These are phyloP conservation scores for Scorias spongiosa DNA, from an alignment of 2,329 filamentous ascomycete genomes.

Conservation along the genomic window DNA sequence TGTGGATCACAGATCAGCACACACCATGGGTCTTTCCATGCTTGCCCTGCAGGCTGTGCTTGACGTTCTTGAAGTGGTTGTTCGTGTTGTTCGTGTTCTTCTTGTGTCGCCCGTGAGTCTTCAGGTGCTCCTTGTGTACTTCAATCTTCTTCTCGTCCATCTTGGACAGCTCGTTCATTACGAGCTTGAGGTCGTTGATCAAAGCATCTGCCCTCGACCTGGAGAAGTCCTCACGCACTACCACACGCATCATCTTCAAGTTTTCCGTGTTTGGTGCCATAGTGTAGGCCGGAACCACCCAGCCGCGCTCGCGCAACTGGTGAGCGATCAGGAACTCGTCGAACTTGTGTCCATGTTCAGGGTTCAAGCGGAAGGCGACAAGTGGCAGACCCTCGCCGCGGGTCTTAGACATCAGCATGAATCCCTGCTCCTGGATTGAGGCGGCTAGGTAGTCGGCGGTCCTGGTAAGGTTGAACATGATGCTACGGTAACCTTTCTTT, in stretches of 20 bases:
- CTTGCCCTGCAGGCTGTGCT: slow-evolving; percentile 79
- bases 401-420: slow-evolving; percentile 75
- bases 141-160: slow-evolving; percentile 60
- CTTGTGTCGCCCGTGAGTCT: slow-evolving; percentile 10
- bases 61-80: slow-evolving; percentile 49
- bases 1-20: slow-evolving; percentile 39
- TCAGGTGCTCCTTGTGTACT: slow-evolving; percentile 42
- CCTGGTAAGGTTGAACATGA: slow-evolving; percentile 87
- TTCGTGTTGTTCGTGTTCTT: slow-evolving; percentile 23
- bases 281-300: slow-evolving; percentile 92
- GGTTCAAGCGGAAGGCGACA: slow-evolving; percentile 69
- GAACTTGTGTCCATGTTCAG: slow-evolving; percentile 37
- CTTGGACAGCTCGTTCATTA: slow-evolving; percentile 52
- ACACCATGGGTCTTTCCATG: slow-evolving; percentile 78
- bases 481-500: slow-evolving; percentile 77
- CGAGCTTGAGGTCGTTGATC: slow-evolving; percentile 63
- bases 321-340: slow-evolving; percentile 52
- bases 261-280: slow-evolving; percentile 80
- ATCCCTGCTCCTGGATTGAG: slow-evolving; percentile 58
- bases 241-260: slow-evolving; percentile 82
- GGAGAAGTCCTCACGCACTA: slow-evolving; percentile 85
- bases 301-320: slow-evolving; percentile 70
- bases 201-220: slow-evolving; percentile 67
- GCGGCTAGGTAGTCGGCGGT: slow-evolving; percentile 76
- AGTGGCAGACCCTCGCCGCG: slow-evolving; percentile 68